These are phyloP conservation scores for Auricularia sp. DNA, from an alignment of 768 basidiomycete genomes.

Conservation along the genomic window DNA sequence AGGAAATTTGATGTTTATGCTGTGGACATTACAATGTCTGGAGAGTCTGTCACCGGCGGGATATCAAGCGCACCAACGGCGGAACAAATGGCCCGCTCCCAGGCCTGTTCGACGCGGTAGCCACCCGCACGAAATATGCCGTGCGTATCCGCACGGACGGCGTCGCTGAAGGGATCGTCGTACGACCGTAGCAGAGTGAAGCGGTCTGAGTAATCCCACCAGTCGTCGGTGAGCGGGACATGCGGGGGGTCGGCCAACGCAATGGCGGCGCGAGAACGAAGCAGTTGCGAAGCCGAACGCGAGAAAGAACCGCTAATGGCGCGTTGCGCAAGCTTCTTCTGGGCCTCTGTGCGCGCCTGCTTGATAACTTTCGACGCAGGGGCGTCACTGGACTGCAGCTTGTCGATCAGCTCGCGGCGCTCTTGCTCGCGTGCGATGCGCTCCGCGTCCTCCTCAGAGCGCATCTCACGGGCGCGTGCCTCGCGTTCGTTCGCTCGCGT, in stretches of 20 bases:
- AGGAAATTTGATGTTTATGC: background rate
- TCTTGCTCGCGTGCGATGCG: slow-evolving; percentile 66
- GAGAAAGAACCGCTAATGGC: background rate
- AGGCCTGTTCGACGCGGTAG: slow-evolving; percentile 71
- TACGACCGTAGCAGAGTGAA: slow-evolving; percentile 49
- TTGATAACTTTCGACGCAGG: slow-evolving; percentile 33
- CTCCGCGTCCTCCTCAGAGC: slow-evolving; percentile 64
- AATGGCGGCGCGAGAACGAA: slow-evolving; percentile 55
- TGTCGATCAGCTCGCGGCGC: slow-evolving; percentile 66
- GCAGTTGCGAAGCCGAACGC: slow-evolving; percentile 10
- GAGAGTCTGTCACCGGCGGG: slow-evolving; percentile 23
- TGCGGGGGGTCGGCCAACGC: slow-evolving; percentile 66
- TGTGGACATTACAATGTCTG: background rate
- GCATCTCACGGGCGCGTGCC: slow-evolving; percentile 52
- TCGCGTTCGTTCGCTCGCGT: slow-evolving; percentile 63
- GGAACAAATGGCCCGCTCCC: slow-evolving; percentile 68
- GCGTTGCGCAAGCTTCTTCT: slow-evolving; percentile 22
- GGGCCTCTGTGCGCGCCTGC: slow-evolving; percentile 49
- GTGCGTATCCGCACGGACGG: slow-evolving; percentile 63
- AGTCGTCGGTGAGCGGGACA: slow-evolving; percentile 65
- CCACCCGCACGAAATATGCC: slow-evolving; percentile 78
- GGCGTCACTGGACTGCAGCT: slow-evolving; percentile 58
- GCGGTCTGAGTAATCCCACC: slow-evolving; percentile 64
- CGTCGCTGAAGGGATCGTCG: slow-evolving; percentile 64
- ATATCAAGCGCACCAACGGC: slow-evolving; percentile 68